Evolutionary conservation across 179 eudicot species (phyloP).

Genomic region (Silene coronaria): DNA sequence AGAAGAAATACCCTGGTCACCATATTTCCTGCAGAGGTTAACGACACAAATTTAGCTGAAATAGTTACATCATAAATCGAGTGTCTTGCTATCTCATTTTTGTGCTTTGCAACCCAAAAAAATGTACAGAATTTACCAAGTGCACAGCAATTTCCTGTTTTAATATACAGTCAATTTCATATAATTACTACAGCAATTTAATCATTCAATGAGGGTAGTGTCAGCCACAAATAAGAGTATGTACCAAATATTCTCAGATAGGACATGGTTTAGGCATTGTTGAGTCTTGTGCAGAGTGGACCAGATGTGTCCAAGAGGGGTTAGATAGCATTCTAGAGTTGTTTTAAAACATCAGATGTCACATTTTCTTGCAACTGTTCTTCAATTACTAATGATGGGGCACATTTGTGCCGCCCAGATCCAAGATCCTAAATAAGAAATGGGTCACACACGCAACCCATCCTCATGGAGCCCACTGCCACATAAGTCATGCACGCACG

Average conservation of each 20-base stretch:
- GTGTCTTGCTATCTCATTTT: not conserved
- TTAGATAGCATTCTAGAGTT: not conserved
- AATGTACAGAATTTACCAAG: not conserved
- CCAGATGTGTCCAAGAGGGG: not conserved
- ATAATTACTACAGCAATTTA: not conserved
- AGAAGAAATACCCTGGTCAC: conserved; percentile 80
- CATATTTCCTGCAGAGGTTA: conserved; percentile 51
- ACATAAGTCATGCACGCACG: no score
- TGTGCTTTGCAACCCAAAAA: not conserved
- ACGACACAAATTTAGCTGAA: conserved; percentile 12
- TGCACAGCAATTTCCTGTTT: not conserved
- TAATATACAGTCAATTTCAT: not conserved
- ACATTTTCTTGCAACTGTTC: not conserved
- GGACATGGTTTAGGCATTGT: not conserved
- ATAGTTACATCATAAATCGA: not conserved
- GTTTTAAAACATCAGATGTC: not conserved
- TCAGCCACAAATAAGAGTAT: not conserved
- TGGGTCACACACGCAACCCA: no score
- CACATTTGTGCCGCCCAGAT: no score
- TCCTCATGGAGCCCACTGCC: no score
- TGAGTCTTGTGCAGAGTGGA: not conserved
- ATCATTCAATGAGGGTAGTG: not conserved
- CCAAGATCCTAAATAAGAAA: no score
- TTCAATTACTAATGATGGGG: not conserved
- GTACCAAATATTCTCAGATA: not conserved